Evolutionary conservation across 1,139 yeast species (phyloP).

Genomic region (Kurtzmaniella quercitrusa): DNA sequence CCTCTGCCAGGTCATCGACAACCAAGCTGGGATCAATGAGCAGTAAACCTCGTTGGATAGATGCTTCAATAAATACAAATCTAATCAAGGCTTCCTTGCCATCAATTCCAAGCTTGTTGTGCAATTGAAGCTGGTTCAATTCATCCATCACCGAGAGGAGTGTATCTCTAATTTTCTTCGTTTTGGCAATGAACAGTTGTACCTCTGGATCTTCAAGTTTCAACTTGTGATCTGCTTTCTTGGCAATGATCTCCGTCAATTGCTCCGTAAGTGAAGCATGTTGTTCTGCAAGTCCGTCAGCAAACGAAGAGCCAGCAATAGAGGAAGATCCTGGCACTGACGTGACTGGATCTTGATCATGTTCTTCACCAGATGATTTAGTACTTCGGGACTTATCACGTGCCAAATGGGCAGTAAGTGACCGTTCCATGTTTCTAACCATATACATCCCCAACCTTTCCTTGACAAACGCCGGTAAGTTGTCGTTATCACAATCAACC

Average conservation of each 20-base stretch:
- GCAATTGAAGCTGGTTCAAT: conserved; percentile 50
- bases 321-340: neutral
- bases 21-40: conserved; percentile 41
- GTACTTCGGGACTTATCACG: conserved; percentile 8
- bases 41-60: conserved; percentile 61
- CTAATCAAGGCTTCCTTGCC: conserved; percentile 73
- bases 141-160: conserved; percentile 54
- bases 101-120: conserved; percentile 51
- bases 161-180: conserved; percentile 39
- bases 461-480: conserved; percentile 40
- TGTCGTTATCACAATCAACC: conserved; percentile 36
- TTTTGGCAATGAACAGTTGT: conserved; percentile 38
- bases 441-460: conserved; percentile 63
- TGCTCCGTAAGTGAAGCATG: conserved; percentile 32
- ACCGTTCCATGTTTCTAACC: conserved; percentile 65
- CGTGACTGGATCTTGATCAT: neutral
- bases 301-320: neutral
- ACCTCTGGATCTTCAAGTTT: conserved; percentile 29
- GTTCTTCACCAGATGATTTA: conserved; percentile 5
- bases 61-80: conserved; percentile 63
- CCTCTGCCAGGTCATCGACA: conserved; percentile 18
- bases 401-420: conserved; percentile 13
- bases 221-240: conserved; percentile 24
- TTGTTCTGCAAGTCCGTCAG: conserved; percentile 7
- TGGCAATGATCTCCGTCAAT: conserved; percentile 28